Conservation (phyloP, 352 stramenopile genomes). For the Thalassiosira oceanica region DNA sequence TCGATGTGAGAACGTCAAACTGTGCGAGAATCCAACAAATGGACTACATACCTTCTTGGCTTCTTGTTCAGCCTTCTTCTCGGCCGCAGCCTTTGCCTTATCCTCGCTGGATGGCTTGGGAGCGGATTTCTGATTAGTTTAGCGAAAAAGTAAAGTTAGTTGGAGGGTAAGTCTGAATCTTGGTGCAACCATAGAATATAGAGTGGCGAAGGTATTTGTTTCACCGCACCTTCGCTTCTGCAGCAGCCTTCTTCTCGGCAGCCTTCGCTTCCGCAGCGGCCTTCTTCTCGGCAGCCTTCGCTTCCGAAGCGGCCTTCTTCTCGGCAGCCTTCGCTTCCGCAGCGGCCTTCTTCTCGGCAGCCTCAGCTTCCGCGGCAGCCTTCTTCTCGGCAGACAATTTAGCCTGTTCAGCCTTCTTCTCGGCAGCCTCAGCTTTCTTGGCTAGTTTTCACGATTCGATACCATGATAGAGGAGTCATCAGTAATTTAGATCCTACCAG, state of each 20-base stretch:
- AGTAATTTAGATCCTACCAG: too few species aligned
- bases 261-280: constrained; percentile 13
- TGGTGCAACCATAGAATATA: too few species aligned
- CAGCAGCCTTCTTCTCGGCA: not conserved
- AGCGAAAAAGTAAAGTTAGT: too few species aligned
- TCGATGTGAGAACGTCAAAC: too few species aligned
- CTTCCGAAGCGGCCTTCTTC: constrained; percentile 13
- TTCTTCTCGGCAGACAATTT: constrained; percentile 17
- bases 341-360: constrained; percentile 17
- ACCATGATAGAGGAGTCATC: too few species aligned
- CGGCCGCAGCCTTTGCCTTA: constrained; percentile 2
- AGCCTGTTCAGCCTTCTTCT: constrained; percentile 3
- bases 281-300: constrained; percentile 10
- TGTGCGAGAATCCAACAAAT: too few species aligned
- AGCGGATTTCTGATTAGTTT: too few species aligned
- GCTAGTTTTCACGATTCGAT: too few species aligned
- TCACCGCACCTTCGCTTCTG: constrained; percentile 7
- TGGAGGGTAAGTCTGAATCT: too few species aligned
- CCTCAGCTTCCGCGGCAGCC: constrained; percentile 6
- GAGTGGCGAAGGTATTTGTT: too few species aligned
- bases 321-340: constrained; percentile 20
- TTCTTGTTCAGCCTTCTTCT: constrained; percentile 26
- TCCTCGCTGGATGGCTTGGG: too few species aligned
- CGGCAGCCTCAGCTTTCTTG: constrained; percentile 6
- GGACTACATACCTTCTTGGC: too few species aligned